Evolutionary conservation across 257 asterid species (phyloP).

Genomic region (Ophiorrhiza pumila): DNA sequence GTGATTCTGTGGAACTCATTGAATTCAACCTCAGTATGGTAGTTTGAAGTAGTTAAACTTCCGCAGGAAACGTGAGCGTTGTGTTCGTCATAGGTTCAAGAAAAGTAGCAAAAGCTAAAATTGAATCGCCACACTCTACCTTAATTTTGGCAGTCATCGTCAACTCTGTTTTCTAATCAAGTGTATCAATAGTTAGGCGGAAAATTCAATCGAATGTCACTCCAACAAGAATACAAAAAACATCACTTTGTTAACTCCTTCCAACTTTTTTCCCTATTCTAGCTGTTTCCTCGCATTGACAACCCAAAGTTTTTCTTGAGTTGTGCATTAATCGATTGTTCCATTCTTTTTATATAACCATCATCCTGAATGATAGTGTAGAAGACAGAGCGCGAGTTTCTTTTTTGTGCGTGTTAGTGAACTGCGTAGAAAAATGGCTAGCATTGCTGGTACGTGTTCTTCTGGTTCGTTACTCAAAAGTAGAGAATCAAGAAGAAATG

Average conservation of each 20-base stretch:
- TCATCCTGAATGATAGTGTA: not conserved
- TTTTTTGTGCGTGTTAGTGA: not conserved
- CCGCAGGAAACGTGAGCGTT: not conserved
- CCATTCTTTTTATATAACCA: conserved; percentile 16
- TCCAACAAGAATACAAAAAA: conserved; percentile 8
- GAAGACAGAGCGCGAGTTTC: not conserved
- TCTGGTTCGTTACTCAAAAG: conserved; percentile 36
- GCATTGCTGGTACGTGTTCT: conserved; percentile 38
- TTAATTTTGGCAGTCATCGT: conserved; percentile 31
- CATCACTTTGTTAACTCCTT: conserved; percentile 40
- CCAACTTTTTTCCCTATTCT: not conserved
- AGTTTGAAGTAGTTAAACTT: conserved; percentile 13
- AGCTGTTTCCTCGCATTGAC: no score
- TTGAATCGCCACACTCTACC: no score
- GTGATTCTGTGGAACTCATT: not conserved
- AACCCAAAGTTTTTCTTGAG: not conserved
- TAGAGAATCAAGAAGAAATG: conserved; percentile 36
- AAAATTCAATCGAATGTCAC: conserved; percentile 28
- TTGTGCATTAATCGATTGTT: not conserved
- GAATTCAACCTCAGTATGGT: conserved; percentile 4
- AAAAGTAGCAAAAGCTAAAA: no score
- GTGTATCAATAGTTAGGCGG: conserved; percentile 25
- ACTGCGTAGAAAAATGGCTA: conserved; percentile 37
- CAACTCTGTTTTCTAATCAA: conserved; percentile 20
- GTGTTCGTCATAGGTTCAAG: not conserved